These are phyloP conservation scores for Podospora tetraspora DNA, from an alignment of 495 filamentous ascomycete species.

Conservation along the genomic window DNA sequence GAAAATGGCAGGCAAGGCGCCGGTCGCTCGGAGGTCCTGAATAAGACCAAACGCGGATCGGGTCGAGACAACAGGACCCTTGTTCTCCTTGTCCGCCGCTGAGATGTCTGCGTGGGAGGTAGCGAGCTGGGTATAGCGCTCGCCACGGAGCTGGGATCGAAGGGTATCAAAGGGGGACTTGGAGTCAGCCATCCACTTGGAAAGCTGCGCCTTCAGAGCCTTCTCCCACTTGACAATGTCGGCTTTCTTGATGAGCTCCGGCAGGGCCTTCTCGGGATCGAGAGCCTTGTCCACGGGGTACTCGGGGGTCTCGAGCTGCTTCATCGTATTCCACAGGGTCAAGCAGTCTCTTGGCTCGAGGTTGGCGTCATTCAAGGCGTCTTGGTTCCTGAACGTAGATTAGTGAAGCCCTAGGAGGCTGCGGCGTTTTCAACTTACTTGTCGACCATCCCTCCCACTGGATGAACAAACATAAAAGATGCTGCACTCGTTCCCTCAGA, in stretches of 20 bases:
- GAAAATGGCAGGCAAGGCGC: constrained; percentile 65
- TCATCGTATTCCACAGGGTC: constrained; percentile 57
- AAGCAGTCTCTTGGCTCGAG: constrained; percentile 69
- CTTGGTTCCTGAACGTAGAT: constrained; percentile 38
- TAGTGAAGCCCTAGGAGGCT: not conserved
- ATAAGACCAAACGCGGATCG: constrained; percentile 55
- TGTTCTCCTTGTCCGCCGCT: not conserved
- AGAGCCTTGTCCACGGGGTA: constrained; percentile 45
- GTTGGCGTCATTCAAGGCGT: constrained; percentile 50
- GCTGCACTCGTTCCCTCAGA: constrained; percentile 39
- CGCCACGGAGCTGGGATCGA: constrained; percentile 33
- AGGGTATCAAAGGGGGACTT: constrained; percentile 59
- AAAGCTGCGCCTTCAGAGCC: constrained; percentile 53
- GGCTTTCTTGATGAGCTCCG: constrained; percentile 46
- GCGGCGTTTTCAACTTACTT: constrained; percentile 17
- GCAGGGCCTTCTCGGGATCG: constrained; percentile 41
- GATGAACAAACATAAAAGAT: constrained; percentile 61
- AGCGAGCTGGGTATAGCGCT: constrained; percentile 7
- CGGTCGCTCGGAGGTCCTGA: constrained; percentile 52
- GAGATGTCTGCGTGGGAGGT: constrained; percentile 1
- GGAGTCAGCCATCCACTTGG: constrained; percentile 53
- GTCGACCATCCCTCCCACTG: constrained; percentile 57
- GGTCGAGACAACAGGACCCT: constrained; percentile 10
- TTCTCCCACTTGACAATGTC: constrained; percentile 63
- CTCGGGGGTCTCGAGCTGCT: constrained; percentile 40